phyloP scores from a whole-genome alignment of 352 stramenopile species.

The Albugo candida region DNA sequence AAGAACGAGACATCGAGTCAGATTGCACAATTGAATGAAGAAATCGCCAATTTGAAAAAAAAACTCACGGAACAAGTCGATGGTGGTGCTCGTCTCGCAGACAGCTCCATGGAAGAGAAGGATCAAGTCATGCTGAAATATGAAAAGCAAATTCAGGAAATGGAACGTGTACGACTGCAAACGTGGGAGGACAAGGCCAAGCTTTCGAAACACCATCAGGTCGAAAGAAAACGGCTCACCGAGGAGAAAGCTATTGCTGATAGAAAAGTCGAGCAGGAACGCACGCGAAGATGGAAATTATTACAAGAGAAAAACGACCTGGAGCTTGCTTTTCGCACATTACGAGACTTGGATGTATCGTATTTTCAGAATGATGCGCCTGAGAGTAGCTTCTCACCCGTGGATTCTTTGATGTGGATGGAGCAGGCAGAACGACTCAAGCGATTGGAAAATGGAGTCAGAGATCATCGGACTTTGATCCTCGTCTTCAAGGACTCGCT shows the following conservation, averaged over 20 bases:
- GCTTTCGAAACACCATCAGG: conserved; percentile 69
- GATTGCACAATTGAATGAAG: conserved; percentile 80
- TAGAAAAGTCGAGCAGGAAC: conserved; percentile 61
- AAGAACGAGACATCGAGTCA: conserved; percentile 85
- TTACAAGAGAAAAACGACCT: conserved; percentile 69
- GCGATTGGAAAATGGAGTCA: conserved; percentile 38
- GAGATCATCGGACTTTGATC: conserved; percentile 64
- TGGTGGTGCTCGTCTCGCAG: conserved; percentile 37
- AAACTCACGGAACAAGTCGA: conserved; percentile 63
- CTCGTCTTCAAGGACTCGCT: conserved; percentile 66
- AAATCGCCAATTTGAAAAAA: conserved; percentile 76
- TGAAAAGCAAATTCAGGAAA: conserved; percentile 80
- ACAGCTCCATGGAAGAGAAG: conserved; percentile 33
- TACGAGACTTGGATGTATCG: conserved; percentile 35
- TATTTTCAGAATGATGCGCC: conserved; percentile 4
- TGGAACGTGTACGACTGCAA: conserved; percentile 64
- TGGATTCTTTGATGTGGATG: conserved; percentile 16
- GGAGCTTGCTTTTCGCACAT: conserved; percentile 53
- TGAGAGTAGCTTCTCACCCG: conserved; percentile 6
- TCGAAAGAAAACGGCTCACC: conserved; percentile 61
- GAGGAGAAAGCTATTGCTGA: conserved; percentile 63
- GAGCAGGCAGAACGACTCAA: conserved; percentile 35
- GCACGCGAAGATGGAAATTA: conserved; percentile 66
- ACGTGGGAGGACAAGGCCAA: conserved; percentile 80
- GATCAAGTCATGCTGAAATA: conserved; percentile 76